Conservation (phyloP, 2,329 filamentous ascomycete species). For the Nothopassalora personata region DNA sequence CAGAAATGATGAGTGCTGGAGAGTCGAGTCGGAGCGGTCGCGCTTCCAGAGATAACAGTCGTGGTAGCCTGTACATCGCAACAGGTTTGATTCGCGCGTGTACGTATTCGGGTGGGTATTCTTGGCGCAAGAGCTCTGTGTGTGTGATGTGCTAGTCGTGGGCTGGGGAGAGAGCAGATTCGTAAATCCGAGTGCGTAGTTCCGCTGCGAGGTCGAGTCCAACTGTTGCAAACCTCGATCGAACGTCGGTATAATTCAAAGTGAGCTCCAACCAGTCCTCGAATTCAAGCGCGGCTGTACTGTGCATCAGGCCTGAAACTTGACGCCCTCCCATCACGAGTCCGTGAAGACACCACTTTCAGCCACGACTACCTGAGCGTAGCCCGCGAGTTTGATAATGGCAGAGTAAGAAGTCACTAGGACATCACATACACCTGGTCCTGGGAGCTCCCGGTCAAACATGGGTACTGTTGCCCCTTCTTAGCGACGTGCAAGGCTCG, state of each 20-base stretch:
- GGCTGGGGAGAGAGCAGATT: not conserved
- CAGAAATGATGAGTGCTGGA: not conserved
- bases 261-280: not conserved
- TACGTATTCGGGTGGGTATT: not conserved
- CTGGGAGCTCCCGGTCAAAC: slow-evolving; percentile 3
- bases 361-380: slow-evolving; percentile 7
- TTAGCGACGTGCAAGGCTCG: slow-evolving; percentile 2
- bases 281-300: not conserved
- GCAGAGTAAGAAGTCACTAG: not conserved
- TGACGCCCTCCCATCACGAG: not conserved
- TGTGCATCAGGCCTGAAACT: slow-evolving; percentile 2
- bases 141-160: not conserved
- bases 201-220: not conserved
- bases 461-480: slow-evolving; percentile 5
- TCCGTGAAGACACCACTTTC: slow-evolving; percentile 6
- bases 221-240: slow-evolving; percentile 4
- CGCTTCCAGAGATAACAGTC: not conserved
- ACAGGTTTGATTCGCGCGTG: not conserved
- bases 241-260: slow-evolving; percentile 6
- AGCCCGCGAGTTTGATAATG: slow-evolving; percentile 7
- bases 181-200: not conserved
- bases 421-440: slow-evolving; percentile 7
- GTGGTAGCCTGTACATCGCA: not conserved
- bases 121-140: not conserved
- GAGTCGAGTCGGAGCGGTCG: not conserved